phyloP scores from a whole-genome alignment of 441 rosid species.

The Capsella rubella region DNA sequence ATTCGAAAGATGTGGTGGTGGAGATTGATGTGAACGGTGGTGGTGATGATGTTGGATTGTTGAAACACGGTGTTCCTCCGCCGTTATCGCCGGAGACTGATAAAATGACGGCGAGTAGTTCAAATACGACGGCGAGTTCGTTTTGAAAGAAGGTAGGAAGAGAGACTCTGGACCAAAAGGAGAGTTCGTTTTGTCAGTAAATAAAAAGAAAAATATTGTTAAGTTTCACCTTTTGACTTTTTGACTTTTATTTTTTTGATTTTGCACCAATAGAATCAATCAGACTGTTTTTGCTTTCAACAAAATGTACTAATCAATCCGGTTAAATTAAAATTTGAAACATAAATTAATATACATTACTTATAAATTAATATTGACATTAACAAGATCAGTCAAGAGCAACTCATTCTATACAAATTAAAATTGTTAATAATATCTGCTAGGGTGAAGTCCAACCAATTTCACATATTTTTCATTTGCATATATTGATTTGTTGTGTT shows the following conservation, averaged over 20 bases:
- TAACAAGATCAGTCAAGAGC: too few species aligned
- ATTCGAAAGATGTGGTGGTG: slow-evolving; percentile 45
- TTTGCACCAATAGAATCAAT: neutral
- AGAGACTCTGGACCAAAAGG: neutral
- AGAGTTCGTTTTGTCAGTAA: slow-evolving; percentile 5
- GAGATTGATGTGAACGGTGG: slow-evolving; percentile 44
- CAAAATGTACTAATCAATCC: too few species aligned
- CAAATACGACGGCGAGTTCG: slow-evolving; percentile 48
- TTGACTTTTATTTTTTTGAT: neutral
- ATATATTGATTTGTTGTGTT: too few species aligned
- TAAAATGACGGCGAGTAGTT: slow-evolving; percentile 53
- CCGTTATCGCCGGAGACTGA: slow-evolving; percentile 65
- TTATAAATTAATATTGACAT: too few species aligned
- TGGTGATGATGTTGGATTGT: slow-evolving; percentile 53
- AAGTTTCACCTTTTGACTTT: neutral
- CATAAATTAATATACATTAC: too few species aligned
- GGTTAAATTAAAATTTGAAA: too few species aligned
- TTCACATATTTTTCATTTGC: too few species aligned
- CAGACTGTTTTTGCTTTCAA: too few species aligned
- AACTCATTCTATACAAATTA: too few species aligned
- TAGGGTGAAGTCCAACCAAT: too few species aligned
- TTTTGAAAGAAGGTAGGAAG: slow-evolving; percentile 25
- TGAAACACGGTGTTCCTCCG: slow-evolving; percentile 48
- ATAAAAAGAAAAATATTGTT: neutral
- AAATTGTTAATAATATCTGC: too few species aligned